These are phyloP conservation scores for Nectriaceae sp. DNA, from an alignment of 2,329 filamentous ascomycete genomes.

Conservation along the genomic window DNA sequence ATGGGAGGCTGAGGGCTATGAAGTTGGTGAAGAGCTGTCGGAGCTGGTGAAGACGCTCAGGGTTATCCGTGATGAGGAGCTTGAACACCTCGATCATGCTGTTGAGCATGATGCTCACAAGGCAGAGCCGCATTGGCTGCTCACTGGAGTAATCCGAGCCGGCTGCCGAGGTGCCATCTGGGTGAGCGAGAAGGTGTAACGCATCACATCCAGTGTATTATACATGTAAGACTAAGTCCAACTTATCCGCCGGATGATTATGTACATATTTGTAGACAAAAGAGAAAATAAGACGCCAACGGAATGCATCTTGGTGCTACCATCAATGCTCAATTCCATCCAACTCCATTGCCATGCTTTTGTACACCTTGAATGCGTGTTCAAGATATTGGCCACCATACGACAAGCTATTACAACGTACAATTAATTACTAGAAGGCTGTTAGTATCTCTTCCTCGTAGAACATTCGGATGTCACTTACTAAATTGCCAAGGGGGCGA, in stretches of 20 bases:
- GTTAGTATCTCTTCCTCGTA: constrained; percentile 28
- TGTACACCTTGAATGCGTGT: constrained; percentile 3
- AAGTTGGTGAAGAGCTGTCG: constrained; percentile 75
- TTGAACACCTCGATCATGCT: constrained; percentile 95
- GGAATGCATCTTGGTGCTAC: constrained; percentile 16
- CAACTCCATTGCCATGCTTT: constrained; percentile 28
- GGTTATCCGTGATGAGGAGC: constrained; percentile 88
- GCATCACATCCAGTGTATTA: constrained; percentile 26
- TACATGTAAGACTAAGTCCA: constrained; percentile 23
- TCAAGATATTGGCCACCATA: not conserved
- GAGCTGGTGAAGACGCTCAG: constrained; percentile 74
- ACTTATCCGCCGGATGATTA: constrained; percentile 9
- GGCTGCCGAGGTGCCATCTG: constrained; percentile 93
- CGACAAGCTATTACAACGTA: too few species aligned
- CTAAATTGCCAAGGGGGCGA: constrained; percentile 98
- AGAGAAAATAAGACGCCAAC: constrained; percentile 16
- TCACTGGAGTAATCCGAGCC: constrained; percentile 85
- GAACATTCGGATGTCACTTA: constrained; percentile 49
- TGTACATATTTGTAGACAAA: constrained; percentile 19
- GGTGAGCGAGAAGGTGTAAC: constrained; percentile 74
- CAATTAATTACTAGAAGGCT: constrained; percentile 33
- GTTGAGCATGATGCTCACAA: constrained; percentile 91
- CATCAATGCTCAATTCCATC: constrained; percentile 13
- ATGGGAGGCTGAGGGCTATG: constrained; percentile 77
- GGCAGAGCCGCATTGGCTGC: constrained; percentile 84